Evolutionary conservation across 768 basidiomycete genomes (phyloP), one percentile per base, ranked within the genome.

Genomic region (Collybia sp.): DNA sequence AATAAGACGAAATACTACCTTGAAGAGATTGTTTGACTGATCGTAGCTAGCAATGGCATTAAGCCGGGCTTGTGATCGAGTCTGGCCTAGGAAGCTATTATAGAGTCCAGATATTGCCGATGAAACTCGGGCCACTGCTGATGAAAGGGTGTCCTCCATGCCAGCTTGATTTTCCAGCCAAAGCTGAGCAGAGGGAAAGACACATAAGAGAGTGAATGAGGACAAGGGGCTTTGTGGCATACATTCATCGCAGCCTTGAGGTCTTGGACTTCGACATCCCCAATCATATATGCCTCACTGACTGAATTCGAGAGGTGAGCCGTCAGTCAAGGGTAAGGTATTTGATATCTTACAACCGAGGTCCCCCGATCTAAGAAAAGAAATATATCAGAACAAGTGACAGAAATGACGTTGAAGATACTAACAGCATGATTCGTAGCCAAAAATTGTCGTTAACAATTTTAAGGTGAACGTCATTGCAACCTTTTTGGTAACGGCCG

Each of bases 1-100:
- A 12, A 34, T 30, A 17, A 10, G 37, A 42, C 37, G 43, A 34
- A 32, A 38, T 52, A 60, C 20, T 54, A 77, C 80, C 73, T 88
- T 82, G 71, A 93, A 94, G 49, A 93, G 75, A 50, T 85, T 83
- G 58, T 95, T 95, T 15, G 89, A 92, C 57, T 93, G 88, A 64
- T 95, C 93, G 57, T 95, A 95, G 63, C 89, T 91, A 2, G 89
- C 86, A 46, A 84, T 85, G 12, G 78, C 86, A 54, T 89, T 89
- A 17, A 89, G 71, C n/a, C 85, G 79, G 12, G 87, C 83, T 58
- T 83, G 80, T 1, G 81, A 76, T 38, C 71, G 79, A 5, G 85
- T 84, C 58, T 89, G 87, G 11, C 87, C 86, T 35, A 86, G 70
- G 60, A 87, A 79, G 32, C 79, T 79, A 59, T 86, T 88, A 51